phyloP scores from a whole-genome alignment of 208 protist genomes.

The Willaertia magna region DNA sequence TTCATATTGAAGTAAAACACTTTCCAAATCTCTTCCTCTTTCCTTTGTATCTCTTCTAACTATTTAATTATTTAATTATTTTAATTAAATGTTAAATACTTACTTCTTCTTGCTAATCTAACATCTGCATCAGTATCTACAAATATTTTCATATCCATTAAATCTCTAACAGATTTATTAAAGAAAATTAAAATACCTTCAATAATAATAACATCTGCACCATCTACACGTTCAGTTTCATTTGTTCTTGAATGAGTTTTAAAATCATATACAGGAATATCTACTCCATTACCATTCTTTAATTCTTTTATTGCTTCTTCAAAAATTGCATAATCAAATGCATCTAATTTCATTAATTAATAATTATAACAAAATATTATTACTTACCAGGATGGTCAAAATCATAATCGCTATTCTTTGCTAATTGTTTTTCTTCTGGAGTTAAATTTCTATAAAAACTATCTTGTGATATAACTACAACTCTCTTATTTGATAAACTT shows the following conservation, averaged over 20 bases:
- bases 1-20: conserved; percentile 64
- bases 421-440: conserved; percentile 18
- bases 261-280: conserved; percentile 78
- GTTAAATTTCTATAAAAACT: conserved; percentile 52
- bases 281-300: conserved; percentile 43
- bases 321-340: conserved; percentile 59
- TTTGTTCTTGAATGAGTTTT: conserved; percentile 45
- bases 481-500: conserved; percentile 35
- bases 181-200: conserved; percentile 73
- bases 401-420: conserved; percentile 50
- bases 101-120: conserved; percentile 52
- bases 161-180: conserved; percentile 34
- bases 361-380: not conserved
- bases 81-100: not conserved
- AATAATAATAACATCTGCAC: conserved; percentile 62
- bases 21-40: conserved; percentile 52
- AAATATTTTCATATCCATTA: conserved; percentile 69
- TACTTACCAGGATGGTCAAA: conserved; percentile 45
- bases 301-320: conserved; percentile 42
- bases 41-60: conserved; percentile 56
- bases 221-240: conserved; percentile 35
- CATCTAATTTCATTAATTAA: conserved; percentile 22
- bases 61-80: not conserved
- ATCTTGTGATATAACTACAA: conserved; percentile 60
- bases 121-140: conserved; percentile 69